Conservation (phyloP, 1,284 basidiomycete genomes). For the Anthracocystis panici-leucophaei region DNA sequence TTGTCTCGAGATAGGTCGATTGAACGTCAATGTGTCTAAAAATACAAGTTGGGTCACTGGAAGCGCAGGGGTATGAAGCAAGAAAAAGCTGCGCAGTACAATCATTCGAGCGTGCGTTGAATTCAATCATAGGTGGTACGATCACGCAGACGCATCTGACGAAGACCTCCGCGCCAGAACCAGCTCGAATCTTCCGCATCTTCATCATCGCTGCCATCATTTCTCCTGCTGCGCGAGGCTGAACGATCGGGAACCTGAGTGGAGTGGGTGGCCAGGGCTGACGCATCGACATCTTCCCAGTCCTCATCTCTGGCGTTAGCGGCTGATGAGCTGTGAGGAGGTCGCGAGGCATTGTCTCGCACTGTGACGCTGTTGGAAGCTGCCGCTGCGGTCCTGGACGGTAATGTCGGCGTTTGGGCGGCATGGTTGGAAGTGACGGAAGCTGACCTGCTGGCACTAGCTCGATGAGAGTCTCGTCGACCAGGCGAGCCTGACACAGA, state of each 20-base stretch:
- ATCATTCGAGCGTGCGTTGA: neutral
- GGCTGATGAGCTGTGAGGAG: neutral
- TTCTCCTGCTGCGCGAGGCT: slow-evolving; percentile 13
- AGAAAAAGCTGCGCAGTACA: neutral
- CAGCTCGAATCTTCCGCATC: slow-evolving; percentile 44
- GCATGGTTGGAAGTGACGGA: slow-evolving; percentile 6
- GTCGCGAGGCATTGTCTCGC: neutral
- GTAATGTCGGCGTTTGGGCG: neutral
- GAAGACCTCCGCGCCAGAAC: slow-evolving; percentile 60
- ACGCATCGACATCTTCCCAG: slow-evolving; percentile 35
- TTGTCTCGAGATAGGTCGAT: neutral
- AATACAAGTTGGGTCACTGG: neutral
- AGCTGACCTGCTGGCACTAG: slow-evolving; percentile 2
- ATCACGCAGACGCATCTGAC: slow-evolving; percentile 54
- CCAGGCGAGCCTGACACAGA: slow-evolving; percentile 12
- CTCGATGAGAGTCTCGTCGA: slow-evolving; percentile 2
- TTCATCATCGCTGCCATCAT: slow-evolving; percentile 41
- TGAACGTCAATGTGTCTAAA: slow-evolving; percentile 1
- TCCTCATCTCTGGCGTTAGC: slow-evolving; percentile 24
- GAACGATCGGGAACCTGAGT: slow-evolving; percentile 4
- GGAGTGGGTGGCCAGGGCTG: neutral
- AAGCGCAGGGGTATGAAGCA: slow-evolving; percentile 13
- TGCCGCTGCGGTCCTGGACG: neutral
- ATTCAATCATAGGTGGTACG: slow-evolving; percentile 54
- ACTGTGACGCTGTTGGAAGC: neutral